phyloP scores from a whole-genome alignment of 768 basidiomycete species.

The Dictyophora rubrovolvata region DNA sequence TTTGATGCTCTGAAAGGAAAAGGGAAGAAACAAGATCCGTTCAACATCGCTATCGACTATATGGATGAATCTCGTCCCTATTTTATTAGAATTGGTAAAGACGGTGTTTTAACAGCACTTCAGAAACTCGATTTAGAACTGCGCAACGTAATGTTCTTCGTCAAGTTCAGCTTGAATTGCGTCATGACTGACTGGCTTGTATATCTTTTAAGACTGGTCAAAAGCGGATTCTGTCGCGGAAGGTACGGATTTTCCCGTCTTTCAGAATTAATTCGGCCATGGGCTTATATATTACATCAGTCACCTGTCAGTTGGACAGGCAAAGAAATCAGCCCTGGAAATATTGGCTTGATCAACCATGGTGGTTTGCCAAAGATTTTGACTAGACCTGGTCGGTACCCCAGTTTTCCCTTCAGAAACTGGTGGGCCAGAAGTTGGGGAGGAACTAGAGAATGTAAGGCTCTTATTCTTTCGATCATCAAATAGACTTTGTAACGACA shows the following conservation, averaged over 20 bases:
- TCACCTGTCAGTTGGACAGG: conserved; percentile 61
- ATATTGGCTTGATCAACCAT: conserved; percentile 67
- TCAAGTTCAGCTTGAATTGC: not conserved
- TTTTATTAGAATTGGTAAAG: conserved; percentile 57
- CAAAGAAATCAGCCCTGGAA: conserved; percentile 60
- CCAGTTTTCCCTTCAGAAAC: conserved; percentile 62
- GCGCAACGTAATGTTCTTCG: conserved; percentile 28
- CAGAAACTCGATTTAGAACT: conserved; percentile 61
- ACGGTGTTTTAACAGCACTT: conserved; percentile 59
- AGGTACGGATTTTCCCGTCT: conserved; percentile 25
- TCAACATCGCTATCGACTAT: conserved; percentile 11
- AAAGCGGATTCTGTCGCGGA: conserved; percentile 50
- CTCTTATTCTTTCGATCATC: not conserved
- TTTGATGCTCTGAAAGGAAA: not conserved
- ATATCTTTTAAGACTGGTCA: conserved; percentile 39
- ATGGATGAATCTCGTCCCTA: conserved; percentile 50
- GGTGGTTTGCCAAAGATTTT: conserved; percentile 74
- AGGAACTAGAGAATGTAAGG: conserved; percentile 59
- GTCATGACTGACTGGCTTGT: conserved; percentile 8
- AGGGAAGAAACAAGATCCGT: not conserved
- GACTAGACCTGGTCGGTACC: conserved; percentile 68
- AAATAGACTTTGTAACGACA: not conserved
- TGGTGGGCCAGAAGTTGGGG: conserved; percentile 78
- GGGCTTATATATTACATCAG: conserved; percentile 19
- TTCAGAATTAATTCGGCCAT: not conserved